Conservation (phyloP, 2,329 filamentous ascomycete species). For the Claviceps capensis region DNA sequence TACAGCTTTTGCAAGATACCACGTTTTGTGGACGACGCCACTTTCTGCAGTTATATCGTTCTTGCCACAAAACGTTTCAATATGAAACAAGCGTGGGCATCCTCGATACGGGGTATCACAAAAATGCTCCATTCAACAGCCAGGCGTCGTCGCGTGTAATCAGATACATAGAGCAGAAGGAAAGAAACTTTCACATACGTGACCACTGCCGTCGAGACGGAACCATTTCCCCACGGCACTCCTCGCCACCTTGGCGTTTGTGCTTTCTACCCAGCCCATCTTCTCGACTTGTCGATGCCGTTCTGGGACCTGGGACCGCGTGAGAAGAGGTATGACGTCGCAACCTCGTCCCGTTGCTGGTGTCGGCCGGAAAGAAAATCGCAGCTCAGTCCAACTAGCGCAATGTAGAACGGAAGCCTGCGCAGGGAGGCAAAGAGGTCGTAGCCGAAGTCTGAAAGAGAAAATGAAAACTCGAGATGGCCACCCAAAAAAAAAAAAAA, state of each 20-base stretch:
- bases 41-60: neutral
- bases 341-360: neutral
- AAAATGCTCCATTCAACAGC: neutral
- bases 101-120: neutral
- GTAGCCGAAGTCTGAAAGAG: neutral
- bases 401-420: neutral
- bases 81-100: neutral
- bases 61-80: neutral
- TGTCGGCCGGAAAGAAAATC: neutral
- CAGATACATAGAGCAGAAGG: neutral
- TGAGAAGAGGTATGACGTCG: neutral
- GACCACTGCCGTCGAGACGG: constrained; percentile 66
- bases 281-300: neutral
- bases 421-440: neutral
- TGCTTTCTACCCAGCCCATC: constrained; percentile 36
- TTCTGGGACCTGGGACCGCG: neutral
- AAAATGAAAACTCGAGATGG: too few relatives aligned
- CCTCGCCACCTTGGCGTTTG: constrained; percentile 46
- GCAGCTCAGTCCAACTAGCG: neutral
- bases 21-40: neutral
- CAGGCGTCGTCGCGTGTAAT: neutral
- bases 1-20: neutral
- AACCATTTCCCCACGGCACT: constrained; percentile 61
- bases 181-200: constrained; percentile 42
- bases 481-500: neutral